Base-by-base conservation (phyloP, 345 rosid genomes). In the Arabidopsis suecica region DNA sequence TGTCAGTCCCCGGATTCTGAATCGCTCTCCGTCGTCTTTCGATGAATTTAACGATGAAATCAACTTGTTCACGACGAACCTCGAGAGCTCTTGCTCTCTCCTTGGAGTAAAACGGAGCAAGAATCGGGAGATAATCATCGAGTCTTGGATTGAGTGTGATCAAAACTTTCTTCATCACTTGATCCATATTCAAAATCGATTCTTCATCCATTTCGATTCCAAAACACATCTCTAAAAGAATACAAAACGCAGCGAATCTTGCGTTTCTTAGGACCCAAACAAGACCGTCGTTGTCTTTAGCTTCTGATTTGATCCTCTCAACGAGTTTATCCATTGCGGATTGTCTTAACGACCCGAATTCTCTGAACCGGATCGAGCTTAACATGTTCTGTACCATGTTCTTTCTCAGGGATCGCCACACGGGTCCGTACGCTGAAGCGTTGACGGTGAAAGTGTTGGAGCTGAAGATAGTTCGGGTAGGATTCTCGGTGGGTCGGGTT, bases 361-460 rank as follows among this genome's bases (percentile, higher is more conserved):
- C 98, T 67, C 77, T 91, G 7, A 94, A 72, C 79, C 88, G 74
- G 61, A 61, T 78, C 2, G 98, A 84, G 73, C 88, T 83, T 1
- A 94, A 82, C 97, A 94, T 94, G 71, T 93, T 93, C 69, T 89
- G 96, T 41, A 91, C 98, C 98, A 94, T 85, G 86, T 94, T 94
- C 7, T 88, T 83, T 61, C 98, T 74, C 32, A 94, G 66, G 0
- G 98, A 94, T 34, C 97, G 79, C 98, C 98, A 94, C 32, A 86
- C 90, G 0, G 96, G 87, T 0, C 98, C 98, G 75, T 89, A 84
- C 33, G 84, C 63, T 3, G 98, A 88, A 0, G 98, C 96, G 44
- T 94, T 94, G 20, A 94, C 97, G 6, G 95, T 91, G 86, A 89
- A 91, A 76, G 91, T 91, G 82, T 89, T 83, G 87, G 93, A 88